phyloP scores from a whole-genome alignment of 371 early-diverging fungal species.

The Mortierella sp. region DNA sequence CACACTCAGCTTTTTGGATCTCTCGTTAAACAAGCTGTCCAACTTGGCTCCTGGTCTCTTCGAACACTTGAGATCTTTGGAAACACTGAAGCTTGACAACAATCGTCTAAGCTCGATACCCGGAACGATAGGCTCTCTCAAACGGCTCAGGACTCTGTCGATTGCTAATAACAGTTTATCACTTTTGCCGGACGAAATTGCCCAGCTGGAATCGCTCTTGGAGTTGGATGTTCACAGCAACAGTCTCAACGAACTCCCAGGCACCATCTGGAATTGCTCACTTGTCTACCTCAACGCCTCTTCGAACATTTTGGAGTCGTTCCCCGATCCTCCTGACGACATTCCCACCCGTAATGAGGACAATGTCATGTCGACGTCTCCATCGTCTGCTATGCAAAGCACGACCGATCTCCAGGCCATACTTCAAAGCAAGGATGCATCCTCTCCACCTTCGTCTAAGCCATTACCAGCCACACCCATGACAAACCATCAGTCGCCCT shows the following conservation, averaged over 20 bases:
- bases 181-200: slow-evolving; percentile 70
- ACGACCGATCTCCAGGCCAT: slow-evolving; percentile 7
- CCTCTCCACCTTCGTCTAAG: slow-evolving; percentile 5
- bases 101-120: slow-evolving; percentile 82
- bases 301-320: slow-evolving; percentile 79
- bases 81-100: slow-evolving; percentile 72
- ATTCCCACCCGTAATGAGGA: neutral
- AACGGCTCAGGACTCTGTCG: slow-evolving; percentile 65
- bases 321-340: slow-evolving; percentile 66
- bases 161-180: slow-evolving; percentile 77
- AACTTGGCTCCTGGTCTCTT: slow-evolving; percentile 76
- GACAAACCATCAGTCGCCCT: neutral
- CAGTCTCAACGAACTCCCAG: slow-evolving; percentile 77
- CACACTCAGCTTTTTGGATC: slow-evolving; percentile 64
- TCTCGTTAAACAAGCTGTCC: slow-evolving; percentile 79
- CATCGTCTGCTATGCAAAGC: slow-evolving; percentile 10
- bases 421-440: neutral
- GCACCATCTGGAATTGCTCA: slow-evolving; percentile 86
- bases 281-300: slow-evolving; percentile 77
- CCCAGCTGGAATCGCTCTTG: slow-evolving; percentile 61
- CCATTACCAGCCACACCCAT: slow-evolving; percentile 23
- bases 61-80: slow-evolving; percentile 61
- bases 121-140: slow-evolving; percentile 65
- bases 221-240: slow-evolving; percentile 76
- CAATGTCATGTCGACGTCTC: slow-evolving; percentile 8